Base-by-base conservation (phyloP, 305 asterid species). In the Fraxinus platypoda region DNA sequence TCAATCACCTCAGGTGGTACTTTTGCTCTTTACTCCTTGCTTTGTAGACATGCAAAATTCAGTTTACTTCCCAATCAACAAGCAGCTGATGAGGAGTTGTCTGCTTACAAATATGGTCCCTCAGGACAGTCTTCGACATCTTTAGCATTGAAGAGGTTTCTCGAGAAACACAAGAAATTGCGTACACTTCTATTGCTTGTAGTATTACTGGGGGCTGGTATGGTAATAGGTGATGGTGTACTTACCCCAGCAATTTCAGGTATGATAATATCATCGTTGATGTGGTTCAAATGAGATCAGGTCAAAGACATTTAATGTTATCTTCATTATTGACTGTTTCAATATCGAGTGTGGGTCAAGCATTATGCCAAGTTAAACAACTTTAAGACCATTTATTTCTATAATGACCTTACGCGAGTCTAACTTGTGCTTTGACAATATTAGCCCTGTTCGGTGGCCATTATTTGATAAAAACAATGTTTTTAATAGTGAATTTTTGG, bases 241-340 rank as follows among this genome's bases (percentile, higher is more conserved):
- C 84, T 96, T 79, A 94, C 98, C 84, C 99, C 99, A 88, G 97
- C 98, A 59, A 96, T 96, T 89, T 94, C 99, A 82, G 99, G 99
- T 93, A 91, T 76, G 37, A 74, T 19, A 78, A 35, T 41, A 34
- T 35, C 49, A 68, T 46, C 17, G 31, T 19, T 84, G 75, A 68
- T 26, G 35, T 66, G 54, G 59, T 71, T 85, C 71, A 62, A 12
- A 38, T 75, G 74, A 64, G 57, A 33, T 25, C 23, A 0, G 31
- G 30, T 79, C 68, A 35, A 68, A 28, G 79, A 71, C 57, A 82
- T 77, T 46, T 77, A 21, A 41, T 80, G 62, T 82, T 37, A 64
- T 33, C 80, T 81, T 75, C 54, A 75, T 23, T 30, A 30, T 8
- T 17, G 37, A 52, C 25, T 17, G 25, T 17, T 52, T 52, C 23